phyloP scores from a whole-genome alignment of 2,329 filamentous ascomycete genomes.

The Trichoderma atroviride region DNA sequence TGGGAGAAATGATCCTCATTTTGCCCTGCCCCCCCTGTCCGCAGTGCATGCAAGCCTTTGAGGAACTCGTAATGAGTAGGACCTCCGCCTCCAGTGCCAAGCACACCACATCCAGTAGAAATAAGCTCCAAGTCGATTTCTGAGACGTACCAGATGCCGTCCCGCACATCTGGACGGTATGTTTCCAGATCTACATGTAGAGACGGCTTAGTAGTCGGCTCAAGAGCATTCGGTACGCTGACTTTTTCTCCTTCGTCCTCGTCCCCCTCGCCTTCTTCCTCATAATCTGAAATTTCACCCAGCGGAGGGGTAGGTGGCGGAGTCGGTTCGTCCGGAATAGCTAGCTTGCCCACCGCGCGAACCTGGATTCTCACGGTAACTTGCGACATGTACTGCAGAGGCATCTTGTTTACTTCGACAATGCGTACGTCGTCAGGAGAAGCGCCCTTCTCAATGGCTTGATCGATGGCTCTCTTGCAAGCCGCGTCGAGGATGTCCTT shows the following conservation, averaged over 20 bases:
- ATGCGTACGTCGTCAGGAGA: constrained; percentile 43
- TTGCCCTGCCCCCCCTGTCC: constrained; percentile 38
- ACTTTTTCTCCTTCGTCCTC: constrained; percentile 35
- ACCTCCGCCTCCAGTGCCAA: constrained; percentile 44
- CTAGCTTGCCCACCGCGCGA: constrained; percentile 40
- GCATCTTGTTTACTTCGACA: constrained; percentile 50
- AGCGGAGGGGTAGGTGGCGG: constrained; percentile 32
- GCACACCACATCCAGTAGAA: constrained; percentile 41
- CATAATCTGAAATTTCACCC: neutral
- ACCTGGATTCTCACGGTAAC: constrained; percentile 42
- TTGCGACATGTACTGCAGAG: constrained; percentile 42
- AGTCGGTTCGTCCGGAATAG: constrained; percentile 35
- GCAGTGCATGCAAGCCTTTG: constrained; percentile 44
- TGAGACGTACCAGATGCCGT: constrained; percentile 42
- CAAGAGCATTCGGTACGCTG: constrained; percentile 36
- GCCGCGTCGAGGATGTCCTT: constrained; percentile 45
- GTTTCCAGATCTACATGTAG: constrained; percentile 36
- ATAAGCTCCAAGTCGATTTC: constrained; percentile 43
- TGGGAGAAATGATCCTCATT: constrained; percentile 47
- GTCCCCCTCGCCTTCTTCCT: constrained; percentile 28
- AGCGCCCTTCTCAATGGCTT: constrained; percentile 39
- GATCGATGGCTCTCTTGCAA: constrained; percentile 39
- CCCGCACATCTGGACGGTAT: constrained; percentile 38
- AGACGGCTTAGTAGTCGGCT: constrained; percentile 39
- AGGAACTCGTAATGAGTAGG: constrained; percentile 49